Evolutionary conservation across 139 green algal genomes (phyloP), one percentile per base, ranked within the genome.

Genomic region (Micractinium conductrix): DNA sequence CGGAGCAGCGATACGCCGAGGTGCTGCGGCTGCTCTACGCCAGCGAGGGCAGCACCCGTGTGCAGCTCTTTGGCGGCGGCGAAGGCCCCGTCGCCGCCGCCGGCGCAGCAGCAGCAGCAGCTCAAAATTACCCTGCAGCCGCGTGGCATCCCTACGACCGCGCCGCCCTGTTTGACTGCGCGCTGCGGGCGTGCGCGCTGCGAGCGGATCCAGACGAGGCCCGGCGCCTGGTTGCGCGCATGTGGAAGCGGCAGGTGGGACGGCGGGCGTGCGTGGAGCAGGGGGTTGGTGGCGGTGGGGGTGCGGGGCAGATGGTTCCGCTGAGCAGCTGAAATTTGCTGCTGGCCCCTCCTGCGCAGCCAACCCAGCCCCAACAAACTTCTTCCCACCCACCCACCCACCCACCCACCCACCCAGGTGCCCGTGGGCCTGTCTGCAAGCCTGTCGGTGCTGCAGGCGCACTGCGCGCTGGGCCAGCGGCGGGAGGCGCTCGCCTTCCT

Each of bases 221-320:
- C 1, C 65, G 58, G 28, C 33, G 45, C 33, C 79, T 84, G 21
- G 45, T 78, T 7, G 37, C 35, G 17, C 37, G 45, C 35, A 84
- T 84, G 79, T 84, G 79, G 79, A 19, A 45, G 33, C 45, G 42
- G 35, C 28, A 71, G 60, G 60, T 83, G 78, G 24, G 58, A 28
- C 14, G 55, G 55, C 28, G 4, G n/a, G 63, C n/a, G 8, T 42
- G 63, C 2, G 1, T 70, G 63, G 0, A 42, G 1, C 8, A 63
- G 55, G 53, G 53, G 24, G 53, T 14, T 62, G 53, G 53, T 62
- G 6, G 53, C 8, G 53, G 24, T n/a, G n/a, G n/a, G n/a, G n/a
- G n/a, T n/a, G n/a, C n/a, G n/a, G n/a, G n/a, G n/a, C n/a, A n/a
- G n/a, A n/a, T n/a, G n/a, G n/a, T n/a, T n/a, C n/a, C n/a, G n/a